Evolutionary conservation across 139 green algal genomes (phyloP), one percentile per base, ranked within the genome.

Genomic region (Chlorella sorokiniana): DNA sequence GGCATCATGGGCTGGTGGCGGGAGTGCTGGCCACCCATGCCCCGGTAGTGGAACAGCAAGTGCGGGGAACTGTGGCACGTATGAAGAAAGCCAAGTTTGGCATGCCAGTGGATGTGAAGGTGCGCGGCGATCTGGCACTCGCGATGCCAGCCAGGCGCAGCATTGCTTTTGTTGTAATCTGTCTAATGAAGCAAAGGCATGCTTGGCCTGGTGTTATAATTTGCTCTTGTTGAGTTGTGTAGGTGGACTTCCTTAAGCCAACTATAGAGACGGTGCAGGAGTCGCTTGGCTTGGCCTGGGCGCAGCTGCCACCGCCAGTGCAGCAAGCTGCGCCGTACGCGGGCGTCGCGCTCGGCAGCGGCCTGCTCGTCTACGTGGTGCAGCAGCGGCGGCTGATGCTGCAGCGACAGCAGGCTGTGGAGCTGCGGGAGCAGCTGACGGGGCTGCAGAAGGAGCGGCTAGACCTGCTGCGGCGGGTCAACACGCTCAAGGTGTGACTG

Each of bases 161-260:
- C 23, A 38, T 3, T 10, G 25, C 14, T 44, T 42, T 70, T 70
- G 63, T 44, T 70, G 6, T 6, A 27, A 64, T 54, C 10, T 54
- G 59, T 29, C 63, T 45, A 5, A 27, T 27, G 33, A 8, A 10
- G 4, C 31, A 23, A 22, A 31, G 9, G 25, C 31, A 14, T 42
- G 63, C 63, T 23, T 23, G 29, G 64, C 27, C 27, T 42, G n/a
- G 25, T 27, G 25, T 22, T 68, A 78, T 23, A 61, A 4, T 61
- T 4, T 61, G 6, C 7, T 61, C 2, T 4, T 10, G 52, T 4
- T 9, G 76, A 86, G 81, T 84, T 42, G 63, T 88, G 23, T 69
- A 91, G 52, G 68, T 91, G 23, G 88, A 91, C 62, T 86, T 91
- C 40, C 48, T 91, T 3, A 76, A 65, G 6, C 88, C 88, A 33